Conservation (phyloP, 2,329 filamentous ascomycete genomes). For the Hortaea werneckii region DNA sequence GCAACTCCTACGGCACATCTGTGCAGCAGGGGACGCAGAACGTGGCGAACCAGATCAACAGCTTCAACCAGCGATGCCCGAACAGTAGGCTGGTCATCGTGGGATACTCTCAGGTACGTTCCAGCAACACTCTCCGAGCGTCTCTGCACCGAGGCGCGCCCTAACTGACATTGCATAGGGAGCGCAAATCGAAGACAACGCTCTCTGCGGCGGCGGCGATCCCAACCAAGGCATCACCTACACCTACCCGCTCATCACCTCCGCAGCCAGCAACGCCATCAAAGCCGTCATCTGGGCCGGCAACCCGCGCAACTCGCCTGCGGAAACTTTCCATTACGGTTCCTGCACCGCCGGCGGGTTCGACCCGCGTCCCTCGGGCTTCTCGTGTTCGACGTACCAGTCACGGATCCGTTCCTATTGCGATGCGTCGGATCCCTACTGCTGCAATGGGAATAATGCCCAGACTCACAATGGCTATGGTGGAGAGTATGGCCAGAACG, state of each 20-base stretch:
- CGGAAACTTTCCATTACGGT: conserved; percentile 36
- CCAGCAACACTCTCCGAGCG: background rate
- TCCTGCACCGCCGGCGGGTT: conserved; percentile 52
- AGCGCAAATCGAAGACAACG: conserved; percentile 53
- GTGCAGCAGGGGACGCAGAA: conserved; percentile 47
- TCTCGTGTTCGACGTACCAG: conserved; percentile 43
- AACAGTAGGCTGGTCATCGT: conserved; percentile 49
- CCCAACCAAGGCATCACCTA: conserved; percentile 36
- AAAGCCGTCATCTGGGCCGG: conserved; percentile 58
- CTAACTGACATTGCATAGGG: conserved; percentile 26
- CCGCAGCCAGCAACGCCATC: conserved; percentile 43
- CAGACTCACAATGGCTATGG: conserved; percentile 54
- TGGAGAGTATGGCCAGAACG: conserved; percentile 48
- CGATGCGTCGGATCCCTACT: conserved; percentile 54
- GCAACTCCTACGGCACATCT: conserved; percentile 51
- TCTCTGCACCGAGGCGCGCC: background rate
- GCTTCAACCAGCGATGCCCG: conserved; percentile 47
- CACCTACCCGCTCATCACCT: conserved; percentile 25
- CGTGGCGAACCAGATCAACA: conserved; percentile 15
- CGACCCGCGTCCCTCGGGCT: conserved; percentile 47
- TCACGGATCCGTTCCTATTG: conserved; percentile 56
- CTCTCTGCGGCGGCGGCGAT: conserved; percentile 48
- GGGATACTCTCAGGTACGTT: conserved; percentile 43
- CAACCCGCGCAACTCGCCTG: conserved; percentile 34
- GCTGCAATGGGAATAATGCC: conserved; percentile 53